Conservation (phyloP, 441 rosid species). For the Populus tomentosa region DNA sequence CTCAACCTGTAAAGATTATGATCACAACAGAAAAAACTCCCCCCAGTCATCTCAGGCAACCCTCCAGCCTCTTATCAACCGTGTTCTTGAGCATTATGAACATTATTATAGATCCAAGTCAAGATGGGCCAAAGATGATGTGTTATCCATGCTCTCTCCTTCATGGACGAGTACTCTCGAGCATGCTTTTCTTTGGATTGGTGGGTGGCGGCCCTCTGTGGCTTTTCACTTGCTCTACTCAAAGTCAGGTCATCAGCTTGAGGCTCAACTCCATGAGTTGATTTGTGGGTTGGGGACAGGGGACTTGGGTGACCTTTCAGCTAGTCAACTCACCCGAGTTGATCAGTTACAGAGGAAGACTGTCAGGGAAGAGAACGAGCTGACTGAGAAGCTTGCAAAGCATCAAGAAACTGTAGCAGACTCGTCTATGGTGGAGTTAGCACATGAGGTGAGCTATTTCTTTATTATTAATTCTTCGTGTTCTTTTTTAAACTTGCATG, state of each 20-base stretch:
- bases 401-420: slow-evolving; percentile 35
- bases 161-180: slow-evolving; percentile 41
- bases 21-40: neutral
- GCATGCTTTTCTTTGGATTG: slow-evolving; percentile 28
- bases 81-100: slow-evolving; percentile 38
- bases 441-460: neutral
- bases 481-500: no score
- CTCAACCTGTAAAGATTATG: slow-evolving; percentile 18
- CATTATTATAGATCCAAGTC: slow-evolving; percentile 38
- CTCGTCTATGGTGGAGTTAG: slow-evolving; percentile 16
- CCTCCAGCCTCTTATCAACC: slow-evolving; percentile 16
- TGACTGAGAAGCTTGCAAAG: slow-evolving; percentile 34
- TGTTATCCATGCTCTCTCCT: slow-evolving; percentile 38
- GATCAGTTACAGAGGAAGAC: slow-evolving; percentile 27
- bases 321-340: slow-evolving; percentile 25
- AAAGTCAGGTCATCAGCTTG: slow-evolving; percentile 40
- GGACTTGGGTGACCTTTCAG: slow-evolving; percentile 37
- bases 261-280: slow-evolving; percentile 26
- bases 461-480: no score
- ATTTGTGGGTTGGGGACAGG: slow-evolving; percentile 28
- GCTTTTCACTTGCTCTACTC: slow-evolving; percentile 54
- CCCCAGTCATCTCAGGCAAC: no score
- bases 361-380: slow-evolving; percentile 30
- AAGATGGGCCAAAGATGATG: slow-evolving; percentile 26
- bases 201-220: slow-evolving; percentile 44